Base-by-base conservation (phyloP, 106 monocot species). In the Narthecium ossifragum region DNA sequence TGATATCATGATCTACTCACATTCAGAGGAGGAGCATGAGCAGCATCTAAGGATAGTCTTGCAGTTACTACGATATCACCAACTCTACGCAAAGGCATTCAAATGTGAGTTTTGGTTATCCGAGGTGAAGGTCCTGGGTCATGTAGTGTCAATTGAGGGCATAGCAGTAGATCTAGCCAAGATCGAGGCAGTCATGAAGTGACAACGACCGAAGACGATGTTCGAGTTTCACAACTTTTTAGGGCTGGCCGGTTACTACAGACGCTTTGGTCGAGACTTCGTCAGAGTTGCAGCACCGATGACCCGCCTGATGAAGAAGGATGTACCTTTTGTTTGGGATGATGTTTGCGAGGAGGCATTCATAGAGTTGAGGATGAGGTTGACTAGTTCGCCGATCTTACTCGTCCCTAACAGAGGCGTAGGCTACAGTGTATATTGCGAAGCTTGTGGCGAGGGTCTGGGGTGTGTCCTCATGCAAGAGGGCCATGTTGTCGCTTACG, bases 1-100 rank as follows among this genome's bases (percentile, higher is more conserved):
- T 41, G 41, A 41, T 17, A 41, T 41, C 10, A 14, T 41, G 2
- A 3, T 41, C 2, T 41, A 11, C 17, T 11, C 14, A 3, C 11
- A 4, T 30, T 2, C 15, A 18, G 45, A 46, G 6, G 61, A 46
- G 29, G 61, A 46, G 29, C 61, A 61, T 46, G 26, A 22, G 6
- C 17, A 45, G 5, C 61, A 61, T 46, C 27, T 61, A 6, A 39
- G 40, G 46, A 46, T 61, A 11, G 61, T 61, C 2, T 12, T 61
- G 15, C 14, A 61, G 20, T 46, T 17, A 12, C 15, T 61, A 3
- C 8, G 26, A 41, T 2, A 18, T 10, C 17, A 50, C n/a, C 6
- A 50, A 2, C 22, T 50, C 1, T 50, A 20, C 20, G 8, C 49
- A 1, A 50, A 50, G 21, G 7, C 32, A 3, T 32, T 8, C 2